Conservation (phyloP, 257 asterid genomes). For the Petunia axillaris region DNA sequence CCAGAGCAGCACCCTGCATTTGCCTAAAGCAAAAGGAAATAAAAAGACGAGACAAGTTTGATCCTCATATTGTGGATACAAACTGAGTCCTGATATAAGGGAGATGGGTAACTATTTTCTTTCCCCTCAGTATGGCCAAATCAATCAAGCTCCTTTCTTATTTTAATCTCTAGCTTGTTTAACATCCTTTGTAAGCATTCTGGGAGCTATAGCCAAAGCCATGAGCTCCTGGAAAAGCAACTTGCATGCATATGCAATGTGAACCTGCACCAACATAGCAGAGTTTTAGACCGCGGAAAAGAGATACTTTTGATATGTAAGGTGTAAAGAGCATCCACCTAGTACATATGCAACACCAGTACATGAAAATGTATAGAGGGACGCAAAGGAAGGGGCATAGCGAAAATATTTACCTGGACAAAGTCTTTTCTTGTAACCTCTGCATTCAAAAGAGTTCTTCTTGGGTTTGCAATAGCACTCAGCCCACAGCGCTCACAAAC, state of each 20-base stretch:
- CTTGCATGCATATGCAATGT: slow-evolving; percentile 90
- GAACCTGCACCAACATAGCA: slow-evolving; percentile 50
- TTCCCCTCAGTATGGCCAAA: not conserved
- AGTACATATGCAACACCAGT: not conserved
- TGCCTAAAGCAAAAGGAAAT: too few species aligned
- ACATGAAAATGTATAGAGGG: not conserved
- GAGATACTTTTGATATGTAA: not conserved
- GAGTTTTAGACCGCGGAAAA: not conserved
- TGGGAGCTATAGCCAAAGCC: slow-evolving; percentile 95
- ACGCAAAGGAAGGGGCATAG: not conserved
- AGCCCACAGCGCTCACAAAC: slow-evolving; percentile 86
- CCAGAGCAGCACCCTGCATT: too few species aligned
- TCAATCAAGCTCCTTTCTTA: slow-evolving; percentile 34
- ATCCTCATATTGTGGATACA: too few species aligned
- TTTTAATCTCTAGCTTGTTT: slow-evolving; percentile 53
- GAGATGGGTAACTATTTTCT: too few species aligned
- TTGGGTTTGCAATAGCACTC: slow-evolving; percentile 86
- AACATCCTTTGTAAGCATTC: slow-evolving; percentile 85
- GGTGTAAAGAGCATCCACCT: too few species aligned
- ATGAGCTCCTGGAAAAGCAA: slow-evolving; percentile 89
- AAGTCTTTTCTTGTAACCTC: slow-evolving; percentile 91
- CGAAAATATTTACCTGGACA: slow-evolving; percentile 62
- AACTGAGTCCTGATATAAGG: too few species aligned
- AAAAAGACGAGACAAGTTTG: too few species aligned
- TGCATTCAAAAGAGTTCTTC: slow-evolving; percentile 86